Conservation (phyloP, 805 yeast species). For the Lachancea dasiensis region DNA sequence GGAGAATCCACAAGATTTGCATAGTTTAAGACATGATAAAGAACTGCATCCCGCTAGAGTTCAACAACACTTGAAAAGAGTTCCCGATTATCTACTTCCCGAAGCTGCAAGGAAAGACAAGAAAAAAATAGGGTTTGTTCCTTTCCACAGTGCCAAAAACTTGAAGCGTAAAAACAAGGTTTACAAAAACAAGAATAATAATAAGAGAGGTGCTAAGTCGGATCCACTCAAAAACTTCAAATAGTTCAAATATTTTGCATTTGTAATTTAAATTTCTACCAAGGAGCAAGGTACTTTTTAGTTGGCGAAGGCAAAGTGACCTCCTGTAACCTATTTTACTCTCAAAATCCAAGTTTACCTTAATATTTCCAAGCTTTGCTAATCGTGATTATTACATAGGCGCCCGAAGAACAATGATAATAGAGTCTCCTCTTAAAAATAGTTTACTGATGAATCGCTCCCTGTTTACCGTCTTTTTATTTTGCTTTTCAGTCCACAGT, state of each 20-base stretch:
- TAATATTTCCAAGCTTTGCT: background rate
- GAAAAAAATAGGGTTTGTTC: constrained; percentile 62
- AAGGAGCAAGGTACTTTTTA: background rate
- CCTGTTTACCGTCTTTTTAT: constrained; percentile 50
- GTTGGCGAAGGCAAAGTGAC: background rate
- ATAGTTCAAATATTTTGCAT: constrained; percentile 14
- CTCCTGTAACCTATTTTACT: no score
- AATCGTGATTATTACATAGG: constrained; percentile 19
- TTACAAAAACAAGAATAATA: constrained; percentile 39
- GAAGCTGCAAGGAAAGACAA: constrained; percentile 57
- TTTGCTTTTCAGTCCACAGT: constrained; percentile 64
- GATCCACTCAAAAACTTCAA: constrained; percentile 63
- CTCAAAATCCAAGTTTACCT: background rate
- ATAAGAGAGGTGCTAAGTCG: constrained; percentile 39
- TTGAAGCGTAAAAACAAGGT: constrained; percentile 35
- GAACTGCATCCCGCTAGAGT: constrained; percentile 77
- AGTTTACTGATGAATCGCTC: constrained; percentile 83
- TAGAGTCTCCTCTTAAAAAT: constrained; percentile 94
- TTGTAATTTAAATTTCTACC: background rate
- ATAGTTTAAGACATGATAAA: constrained; percentile 84
- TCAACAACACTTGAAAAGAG: constrained; percentile 81
- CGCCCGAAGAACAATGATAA: constrained; percentile 68
- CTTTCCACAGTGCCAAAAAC: constrained; percentile 49
- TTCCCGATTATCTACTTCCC: constrained; percentile 88
- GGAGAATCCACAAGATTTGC: constrained; percentile 93